Evolutionary conservation across 371 early-diverging fungal genomes (phyloP), one percentile per base, ranked within the genome.

Genomic region (Mortierella sp.): DNA sequence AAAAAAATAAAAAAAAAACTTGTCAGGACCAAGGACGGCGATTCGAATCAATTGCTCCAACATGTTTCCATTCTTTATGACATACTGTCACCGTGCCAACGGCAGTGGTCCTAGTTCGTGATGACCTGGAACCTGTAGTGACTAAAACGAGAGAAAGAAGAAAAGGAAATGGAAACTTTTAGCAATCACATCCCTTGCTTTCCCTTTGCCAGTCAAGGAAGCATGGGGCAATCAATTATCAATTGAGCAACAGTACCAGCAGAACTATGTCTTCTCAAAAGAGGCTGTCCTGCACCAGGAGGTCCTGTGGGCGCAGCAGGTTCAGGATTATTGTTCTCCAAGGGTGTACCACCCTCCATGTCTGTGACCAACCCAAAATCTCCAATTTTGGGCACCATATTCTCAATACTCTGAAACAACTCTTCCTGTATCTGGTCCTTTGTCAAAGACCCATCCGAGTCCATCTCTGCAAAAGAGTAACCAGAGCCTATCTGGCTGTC

Each of bases 361-460:
- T 83, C 85, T 1, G 90, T 89, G 12, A 92, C 95, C 57, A 96
- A 82, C 6, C 96, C 96, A 84, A 96, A 96, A 75, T 96, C 96
- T 2, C 96, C 95, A 66, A 96, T 91, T 64, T 92, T 96, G 1
- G 91, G 89, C 1, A 87, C 74, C 76, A 88, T 82, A n/a, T 64
- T 65, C 57, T 86, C 87, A 25, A 88, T 84, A 62, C 84, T 80
- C 66, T 82, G 70, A 29, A 83, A 75, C 7, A 84, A 61, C 7
- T 74, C 83, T 21, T 82, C 74, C 44, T 80, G 74, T 3, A 67
- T 67, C 55, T 80, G 70, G n/a, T 80, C 80, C 48, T 70, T 73
- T 11, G 80, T 72, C 58, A 76, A 47, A 7, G 68, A 47, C 5
- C n/a, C 26, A 12, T 55, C 57, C 0, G 14, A 26, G 5, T 25